Percentiles rank a stretch among this genome's conserved stretches.
Conservation (phyloP, 352 stramenopile species). For the Phytophthora citricola region DNA sequence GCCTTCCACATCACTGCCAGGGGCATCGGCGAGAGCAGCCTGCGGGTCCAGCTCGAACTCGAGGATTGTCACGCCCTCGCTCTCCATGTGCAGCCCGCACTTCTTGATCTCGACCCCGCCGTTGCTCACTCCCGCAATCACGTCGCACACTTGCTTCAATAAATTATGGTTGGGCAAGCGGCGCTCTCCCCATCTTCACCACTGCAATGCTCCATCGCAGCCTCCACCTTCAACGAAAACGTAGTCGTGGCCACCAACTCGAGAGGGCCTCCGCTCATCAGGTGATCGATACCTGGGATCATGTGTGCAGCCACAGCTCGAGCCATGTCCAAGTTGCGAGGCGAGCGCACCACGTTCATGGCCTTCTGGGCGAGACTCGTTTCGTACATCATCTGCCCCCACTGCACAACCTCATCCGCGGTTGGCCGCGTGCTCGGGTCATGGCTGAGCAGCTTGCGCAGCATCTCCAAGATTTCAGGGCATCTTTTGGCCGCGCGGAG, state of each 20-base stretch:
- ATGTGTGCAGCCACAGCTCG: slow-evolving; percentile 25
- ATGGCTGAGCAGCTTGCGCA: slow-evolving; percentile 62
- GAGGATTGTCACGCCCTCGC: slow-evolving; percentile 72
- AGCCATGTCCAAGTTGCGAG: slow-evolving; percentile 41
- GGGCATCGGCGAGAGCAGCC: slow-evolving; percentile 27
- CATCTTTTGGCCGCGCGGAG: slow-evolving; percentile 61
- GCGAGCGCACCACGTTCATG: slow-evolving; percentile 61
- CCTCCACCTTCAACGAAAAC: slow-evolving; percentile 78
- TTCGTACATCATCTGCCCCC: slow-evolving; percentile 83
- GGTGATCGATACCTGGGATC: slow-evolving; percentile 39
- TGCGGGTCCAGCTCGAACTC: slow-evolving; percentile 78
- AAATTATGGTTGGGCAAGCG: slow-evolving; percentile 86
- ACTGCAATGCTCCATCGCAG: slow-evolving; percentile 50
- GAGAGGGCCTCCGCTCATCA: slow-evolving; percentile 28
- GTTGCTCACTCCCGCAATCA: slow-evolving; percentile 66
- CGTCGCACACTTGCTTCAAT: slow-evolving; percentile 85
- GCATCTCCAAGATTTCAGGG: slow-evolving; percentile 76
- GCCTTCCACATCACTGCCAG: slow-evolving; percentile 33
- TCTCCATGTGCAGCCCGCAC: slow-evolving; percentile 78
- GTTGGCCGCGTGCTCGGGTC: slow-evolving; percentile 62
- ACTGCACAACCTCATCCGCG: slow-evolving; percentile 74
- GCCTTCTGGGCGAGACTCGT: slow-evolving; percentile 60
- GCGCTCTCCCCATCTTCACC: slow-evolving; percentile 52
- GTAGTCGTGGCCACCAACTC: slow-evolving; percentile 31
- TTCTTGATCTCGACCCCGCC: slow-evolving; percentile 84